Evolutionary conservation across 2,329 filamentous ascomycete genomes (phyloP).

Genomic region (Colletotrichum kahawae): DNA sequence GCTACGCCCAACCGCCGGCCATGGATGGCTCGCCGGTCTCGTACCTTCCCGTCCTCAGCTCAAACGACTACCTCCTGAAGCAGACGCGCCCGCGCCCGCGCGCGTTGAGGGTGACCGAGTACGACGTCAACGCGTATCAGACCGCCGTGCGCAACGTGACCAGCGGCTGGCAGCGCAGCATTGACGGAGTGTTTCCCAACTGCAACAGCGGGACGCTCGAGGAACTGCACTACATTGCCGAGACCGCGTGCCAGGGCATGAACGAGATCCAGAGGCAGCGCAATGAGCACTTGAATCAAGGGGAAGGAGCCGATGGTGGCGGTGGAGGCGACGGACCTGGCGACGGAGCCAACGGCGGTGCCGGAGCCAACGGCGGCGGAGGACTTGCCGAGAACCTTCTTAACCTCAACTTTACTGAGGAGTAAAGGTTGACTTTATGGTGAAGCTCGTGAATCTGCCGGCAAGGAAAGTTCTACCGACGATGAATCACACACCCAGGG

Average conservation of each 20-base stretch:
- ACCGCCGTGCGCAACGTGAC: constrained; percentile 43
- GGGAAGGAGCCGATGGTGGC: not conserved
- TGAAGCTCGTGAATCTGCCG: not conserved
- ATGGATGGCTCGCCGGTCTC: constrained; percentile 27
- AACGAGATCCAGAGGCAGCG: constrained; percentile 41
- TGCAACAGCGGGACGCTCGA: constrained; percentile 48
- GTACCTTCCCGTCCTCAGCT: constrained; percentile 23
- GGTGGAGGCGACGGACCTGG: not conserved
- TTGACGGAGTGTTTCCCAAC: constrained; percentile 50
- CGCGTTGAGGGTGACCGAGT: constrained; percentile 33
- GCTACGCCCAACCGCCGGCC: constrained; percentile 41
- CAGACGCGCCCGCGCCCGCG: constrained; percentile 26
- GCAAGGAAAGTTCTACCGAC: not conserved
- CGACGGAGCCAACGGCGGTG: not conserved
- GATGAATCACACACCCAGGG: not conserved
- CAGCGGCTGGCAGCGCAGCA: constrained; percentile 45
- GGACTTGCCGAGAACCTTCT: constrained; percentile 16
- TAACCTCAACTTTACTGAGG: constrained; percentile 13
- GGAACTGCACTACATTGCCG: constrained; percentile 48
- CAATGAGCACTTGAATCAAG: constrained; percentile 1
- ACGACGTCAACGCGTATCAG: constrained; percentile 41
- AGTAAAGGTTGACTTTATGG: not conserved
- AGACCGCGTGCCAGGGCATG: constrained; percentile 49
- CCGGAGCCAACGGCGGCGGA: not conserved
- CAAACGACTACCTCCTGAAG: constrained; percentile 25